phyloP scores from a whole-genome alignment of 768 basidiomycete species.

The Lyophyllum semitale region DNA sequence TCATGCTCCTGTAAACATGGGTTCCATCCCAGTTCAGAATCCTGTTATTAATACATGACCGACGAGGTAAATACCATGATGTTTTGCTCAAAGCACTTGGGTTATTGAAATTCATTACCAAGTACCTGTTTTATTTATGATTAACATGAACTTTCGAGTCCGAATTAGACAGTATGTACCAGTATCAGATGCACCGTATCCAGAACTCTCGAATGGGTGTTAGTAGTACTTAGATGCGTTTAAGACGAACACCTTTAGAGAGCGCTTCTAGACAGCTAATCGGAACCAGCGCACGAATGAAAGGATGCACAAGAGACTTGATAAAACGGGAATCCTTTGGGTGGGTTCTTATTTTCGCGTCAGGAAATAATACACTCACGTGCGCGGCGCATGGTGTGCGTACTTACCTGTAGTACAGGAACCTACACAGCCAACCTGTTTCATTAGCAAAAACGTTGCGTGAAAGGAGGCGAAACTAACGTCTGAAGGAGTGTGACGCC shows the following conservation, averaged over 20 bases:
- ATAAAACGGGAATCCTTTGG: constrained; percentile 38
- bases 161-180: constrained; percentile 27
- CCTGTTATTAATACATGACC: not conserved
- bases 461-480: constrained; percentile 23
- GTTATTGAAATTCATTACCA: constrained; percentile 46
- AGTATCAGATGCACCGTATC: constrained; percentile 50
- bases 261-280: not conserved
- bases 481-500: constrained; percentile 48
- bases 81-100: constrained; percentile 33
- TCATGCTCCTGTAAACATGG: constrained; percentile 38
- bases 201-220: constrained; percentile 28
- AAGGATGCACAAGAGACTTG: constrained; percentile 39
- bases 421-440: constrained; percentile 25
- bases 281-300: not conserved
- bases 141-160: not conserved
- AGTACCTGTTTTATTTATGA: constrained; percentile 33
- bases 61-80: constrained; percentile 35
- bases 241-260: constrained; percentile 34
- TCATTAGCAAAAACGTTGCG: not conserved
- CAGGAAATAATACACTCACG: not conserved
- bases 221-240: too few species aligned
- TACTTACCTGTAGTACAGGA: constrained; percentile 43
- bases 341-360: constrained; percentile 30
- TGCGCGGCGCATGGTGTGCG: not conserved
- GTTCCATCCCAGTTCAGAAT: not conserved